Conservation (phyloP, 768 basidiomycete species). For the Tubosaeta sp. region DNA sequence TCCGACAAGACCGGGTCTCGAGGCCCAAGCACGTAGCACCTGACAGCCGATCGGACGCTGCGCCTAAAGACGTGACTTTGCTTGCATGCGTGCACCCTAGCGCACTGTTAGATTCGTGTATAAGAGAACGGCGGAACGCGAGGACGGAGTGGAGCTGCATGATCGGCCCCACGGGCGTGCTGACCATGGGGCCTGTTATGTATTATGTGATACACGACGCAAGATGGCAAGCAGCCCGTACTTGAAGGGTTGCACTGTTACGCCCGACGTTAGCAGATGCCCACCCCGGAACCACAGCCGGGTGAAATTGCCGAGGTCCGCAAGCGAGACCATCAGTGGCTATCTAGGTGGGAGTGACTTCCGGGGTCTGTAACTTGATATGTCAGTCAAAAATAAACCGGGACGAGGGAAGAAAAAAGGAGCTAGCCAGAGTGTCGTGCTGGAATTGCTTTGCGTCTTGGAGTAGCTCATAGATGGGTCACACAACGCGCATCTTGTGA, state of each 20-base stretch:
- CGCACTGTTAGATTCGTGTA: background rate
- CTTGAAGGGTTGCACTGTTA: background rate
- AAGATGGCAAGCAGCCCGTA: background rate
- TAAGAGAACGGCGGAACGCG: background rate
- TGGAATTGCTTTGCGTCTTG: background rate
- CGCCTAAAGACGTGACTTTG: too few species aligned
- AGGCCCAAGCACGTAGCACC: too few species aligned
- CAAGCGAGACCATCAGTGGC: too few species aligned
- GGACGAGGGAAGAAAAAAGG: too few species aligned
- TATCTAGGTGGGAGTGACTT: too few species aligned
- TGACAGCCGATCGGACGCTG: too few species aligned
- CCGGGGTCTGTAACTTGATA: too few species aligned
- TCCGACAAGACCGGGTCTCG: too few species aligned
- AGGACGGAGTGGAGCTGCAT: background rate
- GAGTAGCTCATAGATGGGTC: too few species aligned
- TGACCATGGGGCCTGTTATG: background rate
- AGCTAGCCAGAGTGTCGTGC: background rate
- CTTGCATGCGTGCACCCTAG: background rate
- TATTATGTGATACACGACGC: background rate
- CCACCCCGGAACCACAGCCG: too few species aligned
- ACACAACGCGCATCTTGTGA: background rate
- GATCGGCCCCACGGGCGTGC: background rate
- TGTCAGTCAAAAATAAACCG: too few species aligned
- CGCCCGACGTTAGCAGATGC: background rate
- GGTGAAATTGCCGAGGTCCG: too few species aligned